A percentile compares a stretch with the other conserved stretches of the same genome.
These are phyloP conservation scores for Rosa chinensis DNA, from an alignment of 306 rosid species.

Conservation along the genomic window DNA sequence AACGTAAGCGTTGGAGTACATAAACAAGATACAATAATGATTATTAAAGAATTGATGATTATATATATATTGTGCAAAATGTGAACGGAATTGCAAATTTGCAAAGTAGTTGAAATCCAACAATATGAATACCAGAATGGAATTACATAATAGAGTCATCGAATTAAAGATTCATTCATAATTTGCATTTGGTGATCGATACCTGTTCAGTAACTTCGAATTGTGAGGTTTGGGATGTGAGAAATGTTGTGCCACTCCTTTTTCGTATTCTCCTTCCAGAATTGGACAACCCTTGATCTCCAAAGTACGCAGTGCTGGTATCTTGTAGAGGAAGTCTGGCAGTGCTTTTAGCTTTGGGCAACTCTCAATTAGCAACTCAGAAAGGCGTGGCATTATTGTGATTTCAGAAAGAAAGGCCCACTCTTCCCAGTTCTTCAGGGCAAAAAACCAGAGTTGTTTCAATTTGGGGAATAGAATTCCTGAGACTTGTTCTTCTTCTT, in stretches of 20 bases:
- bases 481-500: too few relatives aligned
- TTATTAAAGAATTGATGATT: too few relatives aligned
- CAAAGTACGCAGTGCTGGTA: background rate
- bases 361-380: fast-evolving
- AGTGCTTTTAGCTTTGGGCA: background rate
- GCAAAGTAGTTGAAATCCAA: too few relatives aligned
- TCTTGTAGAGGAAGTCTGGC: background rate
- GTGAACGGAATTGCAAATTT: too few relatives aligned
- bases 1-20: too few relatives aligned
- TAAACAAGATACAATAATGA: too few relatives aligned
- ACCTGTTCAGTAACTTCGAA: background rate
- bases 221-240: background rate
- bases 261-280: background rate
- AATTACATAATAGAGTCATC: too few relatives aligned
- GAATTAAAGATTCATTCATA: background rate
- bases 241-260: background rate
- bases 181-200: background rate
- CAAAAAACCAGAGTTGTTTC: too few relatives aligned
- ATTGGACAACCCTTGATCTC: fast-evolving
- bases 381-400: background rate
- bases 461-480: too few relatives aligned
- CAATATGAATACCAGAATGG: too few relatives aligned
- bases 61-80: too few relatives aligned
- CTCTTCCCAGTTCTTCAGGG: background rate
- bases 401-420: background rate